Base-by-base conservation (phyloP, 495 filamentous ascomycete genomes). In the Xylaria palmicola region DNA sequence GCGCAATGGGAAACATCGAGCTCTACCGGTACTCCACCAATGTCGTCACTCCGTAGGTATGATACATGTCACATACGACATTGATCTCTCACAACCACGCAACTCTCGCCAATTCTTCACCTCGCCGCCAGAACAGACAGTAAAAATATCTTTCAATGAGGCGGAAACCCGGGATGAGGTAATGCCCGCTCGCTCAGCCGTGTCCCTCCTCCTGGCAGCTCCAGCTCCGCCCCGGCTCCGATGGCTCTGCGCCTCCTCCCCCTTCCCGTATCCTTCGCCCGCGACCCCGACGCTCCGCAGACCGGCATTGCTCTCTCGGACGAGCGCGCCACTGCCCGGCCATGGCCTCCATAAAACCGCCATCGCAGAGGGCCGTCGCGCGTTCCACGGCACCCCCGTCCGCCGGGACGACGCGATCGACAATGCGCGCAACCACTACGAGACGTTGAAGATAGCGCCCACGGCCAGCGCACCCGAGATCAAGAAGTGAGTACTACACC, bases 391-490 rank as follows among this genome's bases (percentile, higher is more conserved):
- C 76, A 73, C 78, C 60, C 24, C 60, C 59, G 30, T 58, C 40
- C 57, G 60, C 53, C 68, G 64, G 12, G 64, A 69, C 59, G 75
- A 74, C 19, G 66, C 59, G 50, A 66, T 70, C 59, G 62, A 71
- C 63, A 60, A 60, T 49, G 68, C 65, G 63, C 69, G 50, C 65
- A 90, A 78, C 71, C 86, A 92, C 75, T 98, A 98, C 75, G 87
- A 94, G 67, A 88, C 86, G 58, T 83, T 98, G n/a, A 83, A 88
- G 36, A 68, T 98, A 24, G 79, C 85, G 15, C 75, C 79, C 41
- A 83, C 81, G 56, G 92, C 93, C 49, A 83, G 90, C 27, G 71
- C 80, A 1, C 77, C 75, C 2, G 91, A 95, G 43, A 93, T 98
- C 50, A 98, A 97, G 72, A 93, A 89, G 90, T 91, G 73, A 20